Evolutionary conservation across 805 yeast species (phyloP).

Genomic region (Ogataea saltuana): DNA sequence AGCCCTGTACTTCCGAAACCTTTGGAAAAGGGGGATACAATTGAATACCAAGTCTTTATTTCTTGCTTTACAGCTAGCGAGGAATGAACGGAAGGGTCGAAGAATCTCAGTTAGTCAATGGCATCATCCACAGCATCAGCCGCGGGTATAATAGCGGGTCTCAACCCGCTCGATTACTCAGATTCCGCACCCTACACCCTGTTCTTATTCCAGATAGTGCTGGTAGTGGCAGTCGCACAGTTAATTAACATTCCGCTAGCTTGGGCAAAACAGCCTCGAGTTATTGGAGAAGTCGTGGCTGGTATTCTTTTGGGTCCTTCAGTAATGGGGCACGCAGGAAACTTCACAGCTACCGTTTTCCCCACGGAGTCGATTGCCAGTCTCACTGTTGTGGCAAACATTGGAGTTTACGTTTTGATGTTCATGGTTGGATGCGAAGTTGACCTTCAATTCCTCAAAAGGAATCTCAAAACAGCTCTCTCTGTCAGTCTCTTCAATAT

Average conservation of each 20-base stretch:
- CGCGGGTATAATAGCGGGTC: constrained; percentile 72
- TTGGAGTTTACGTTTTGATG: constrained; percentile 73
- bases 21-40: too few species aligned
- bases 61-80: not conserved
- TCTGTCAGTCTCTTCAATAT: constrained; percentile 70
- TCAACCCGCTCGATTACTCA: constrained; percentile 63
- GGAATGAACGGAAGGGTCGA: too few species aligned
- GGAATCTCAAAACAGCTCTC: constrained; percentile 59
- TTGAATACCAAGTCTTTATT: not conserved
- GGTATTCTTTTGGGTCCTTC: constrained; percentile 78
- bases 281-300: constrained; percentile 77
- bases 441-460: constrained; percentile 62
- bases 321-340: constrained; percentile 69
- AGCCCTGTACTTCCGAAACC: too few species aligned
- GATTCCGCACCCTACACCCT: constrained; percentile 62
- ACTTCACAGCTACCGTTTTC: constrained; percentile 64
- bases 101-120: not conserved
- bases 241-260: constrained; percentile 60
- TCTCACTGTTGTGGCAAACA: constrained; percentile 64
- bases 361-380: constrained; percentile 63
- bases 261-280: constrained; percentile 70
- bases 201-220: constrained; percentile 67
- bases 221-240: constrained; percentile 61
- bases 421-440: constrained; percentile 81
- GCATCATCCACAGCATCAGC: constrained; percentile 10